phyloP scores from a whole-genome alignment of 176 grass and related monocot species.

The Musa beccarii region DNA sequence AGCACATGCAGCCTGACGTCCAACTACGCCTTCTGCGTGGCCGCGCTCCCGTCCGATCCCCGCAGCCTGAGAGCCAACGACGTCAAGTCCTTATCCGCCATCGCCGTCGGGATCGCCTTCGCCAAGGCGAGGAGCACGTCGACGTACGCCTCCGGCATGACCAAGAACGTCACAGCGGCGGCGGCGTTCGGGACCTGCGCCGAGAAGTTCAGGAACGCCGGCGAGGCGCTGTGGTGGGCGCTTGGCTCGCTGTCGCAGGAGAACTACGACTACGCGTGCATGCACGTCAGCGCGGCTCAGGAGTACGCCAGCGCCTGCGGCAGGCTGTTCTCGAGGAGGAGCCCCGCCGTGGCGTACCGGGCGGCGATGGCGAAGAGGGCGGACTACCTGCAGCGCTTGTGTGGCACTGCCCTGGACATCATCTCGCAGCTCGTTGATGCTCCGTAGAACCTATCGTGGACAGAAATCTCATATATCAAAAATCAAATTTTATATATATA shows the following conservation, averaged over 20 bases:
- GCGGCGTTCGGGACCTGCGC: background rate
- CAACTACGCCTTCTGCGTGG: slow-evolving; percentile 11
- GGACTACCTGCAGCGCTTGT: slow-evolving; percentile 7
- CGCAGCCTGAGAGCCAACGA: slow-evolving; percentile 8
- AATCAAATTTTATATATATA: no score
- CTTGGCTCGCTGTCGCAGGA: background rate
- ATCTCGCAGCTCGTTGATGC: slow-evolving; percentile 1
- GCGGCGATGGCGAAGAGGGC: background rate
- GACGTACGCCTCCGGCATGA: background rate
- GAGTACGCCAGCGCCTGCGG: slow-evolving; percentile 9
- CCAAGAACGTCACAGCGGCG: background rate
- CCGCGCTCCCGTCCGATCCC: slow-evolving; percentile 4
- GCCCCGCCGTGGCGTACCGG: background rate
- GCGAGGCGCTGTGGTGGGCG: slow-evolving; percentile 13
- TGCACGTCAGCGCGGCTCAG: slow-evolving; percentile 8
- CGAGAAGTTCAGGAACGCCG: slow-evolving; percentile 13
- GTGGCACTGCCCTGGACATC: slow-evolving; percentile 4
- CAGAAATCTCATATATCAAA: no score
- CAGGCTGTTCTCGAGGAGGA: background rate
- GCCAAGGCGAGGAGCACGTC: background rate
- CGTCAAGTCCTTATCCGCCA: slow-evolving; percentile 3
- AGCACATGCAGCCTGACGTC: slow-evolving; percentile 3
- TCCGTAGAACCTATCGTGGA: no score
- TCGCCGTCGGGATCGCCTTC: background rate
- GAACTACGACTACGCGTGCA: slow-evolving; percentile 16